Base-by-base conservation (phyloP, 768 basidiomycete species). In the Lentinula aciculospora region DNA sequence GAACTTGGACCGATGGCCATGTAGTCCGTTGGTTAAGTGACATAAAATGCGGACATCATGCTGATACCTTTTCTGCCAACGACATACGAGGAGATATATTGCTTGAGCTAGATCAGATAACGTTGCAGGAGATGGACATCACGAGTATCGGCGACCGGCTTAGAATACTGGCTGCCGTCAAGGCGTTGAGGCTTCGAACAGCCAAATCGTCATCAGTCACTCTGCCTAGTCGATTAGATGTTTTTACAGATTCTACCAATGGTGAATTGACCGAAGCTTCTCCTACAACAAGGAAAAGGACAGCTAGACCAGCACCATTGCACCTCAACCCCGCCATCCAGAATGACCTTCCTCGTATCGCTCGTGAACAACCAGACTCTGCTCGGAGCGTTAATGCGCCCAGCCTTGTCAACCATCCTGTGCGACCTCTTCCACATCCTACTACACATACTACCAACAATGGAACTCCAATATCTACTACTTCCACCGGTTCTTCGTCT, bases 61-160 rank as follows among this genome's bases (percentile, higher is more conserved):
- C 86, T 9, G 70, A 76, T 7, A 76, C 79, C 0, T 99, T 99
- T 75, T 81, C 78, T 48, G 77, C 80, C 3, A 90, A 96, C 73
- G 96, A 99, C 67, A 96, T 99, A 64, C 75, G 92, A 51, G 94
- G 96, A 4, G 89, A 92, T 67, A 86, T 99, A 21, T 73, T 99
- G 17, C 78, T 98, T 50, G 97, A 99, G 61, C 75, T 98, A 45
- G 96, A 98, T 66, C 91, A 94, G 70, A 71, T 75, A 6, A 88
- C 85, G 2, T 74, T 99, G 50, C 92, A 87, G 68, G 97, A 99
- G 72, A 91, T 98, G 84, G 89, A 89, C 13, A 82, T 99, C 28
- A 65, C 77, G 31, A 92, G 88, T 70, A 88, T 99, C 40, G 97
- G 97, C 10, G 97, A 99, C 71, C 77, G 95, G 49, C 83, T 98